Conservation (phyloP, 257 asterid genomes). For the Cordia subcordata region DNA sequence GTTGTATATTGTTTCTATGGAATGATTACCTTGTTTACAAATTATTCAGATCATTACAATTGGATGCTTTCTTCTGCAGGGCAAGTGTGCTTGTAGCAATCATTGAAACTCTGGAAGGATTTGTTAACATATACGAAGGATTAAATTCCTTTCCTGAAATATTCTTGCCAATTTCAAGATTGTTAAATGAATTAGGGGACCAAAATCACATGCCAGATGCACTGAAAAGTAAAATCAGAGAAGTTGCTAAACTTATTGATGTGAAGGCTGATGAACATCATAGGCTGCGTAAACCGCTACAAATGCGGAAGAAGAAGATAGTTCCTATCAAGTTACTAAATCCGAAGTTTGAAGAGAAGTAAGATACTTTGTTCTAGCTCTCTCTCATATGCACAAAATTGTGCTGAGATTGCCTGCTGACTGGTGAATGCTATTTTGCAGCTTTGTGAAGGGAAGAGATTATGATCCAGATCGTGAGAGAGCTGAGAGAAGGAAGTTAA, state of each 20-base stretch:
- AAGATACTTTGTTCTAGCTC: constrained; percentile 2
- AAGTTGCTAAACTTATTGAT: constrained; percentile 37
- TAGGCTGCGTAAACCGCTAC: constrained; percentile 63
- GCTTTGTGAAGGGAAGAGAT: constrained; percentile 93
- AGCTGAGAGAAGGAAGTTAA: constrained; percentile 67
- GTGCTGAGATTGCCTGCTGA: constrained; percentile 1
- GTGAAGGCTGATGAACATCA: constrained; percentile 50
- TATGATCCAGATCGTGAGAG: constrained; percentile 96
- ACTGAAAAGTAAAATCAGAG: constrained; percentile 47
- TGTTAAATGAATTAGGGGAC: constrained; percentile 44
- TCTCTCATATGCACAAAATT: not conserved
- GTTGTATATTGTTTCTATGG: not conserved
- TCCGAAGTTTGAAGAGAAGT: constrained; percentile 92
- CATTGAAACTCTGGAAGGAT: constrained; percentile 65
- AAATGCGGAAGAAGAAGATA: constrained; percentile 61
- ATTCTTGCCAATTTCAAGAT: constrained; percentile 54
- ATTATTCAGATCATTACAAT: not conserved
- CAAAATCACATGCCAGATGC: constrained; percentile 52
- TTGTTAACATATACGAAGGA: constrained; percentile 39
- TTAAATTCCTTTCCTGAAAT: constrained; percentile 81
- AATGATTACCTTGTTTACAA: not conserved
- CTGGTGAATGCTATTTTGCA: constrained; percentile 28
- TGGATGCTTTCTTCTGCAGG: constrained; percentile 37
- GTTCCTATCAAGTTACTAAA: constrained; percentile 47
- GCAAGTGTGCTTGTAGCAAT: constrained; percentile 57